Conservation (phyloP, 192 early-diverging fungal genomes). For the Diversispora eburnea region DNA sequence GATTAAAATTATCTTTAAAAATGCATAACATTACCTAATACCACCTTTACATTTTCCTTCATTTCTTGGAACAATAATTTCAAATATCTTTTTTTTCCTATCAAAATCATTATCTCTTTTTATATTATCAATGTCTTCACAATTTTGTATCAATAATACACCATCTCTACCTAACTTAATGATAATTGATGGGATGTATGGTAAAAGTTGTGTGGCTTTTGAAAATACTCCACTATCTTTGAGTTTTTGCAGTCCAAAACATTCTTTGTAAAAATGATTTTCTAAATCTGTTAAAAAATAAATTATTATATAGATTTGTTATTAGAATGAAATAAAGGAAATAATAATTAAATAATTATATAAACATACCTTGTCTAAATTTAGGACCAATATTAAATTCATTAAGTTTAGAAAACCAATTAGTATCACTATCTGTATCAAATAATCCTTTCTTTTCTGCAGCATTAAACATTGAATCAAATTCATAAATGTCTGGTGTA, state of each 20-base stretch:
- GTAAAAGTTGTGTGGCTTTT: conserved; percentile 25
- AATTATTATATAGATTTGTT: neutral
- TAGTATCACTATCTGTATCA: conserved; percentile 15
- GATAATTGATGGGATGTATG: conserved; percentile 41
- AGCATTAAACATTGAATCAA: conserved; percentile 51
- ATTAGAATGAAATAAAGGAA: too few species aligned
- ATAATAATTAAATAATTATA: neutral
- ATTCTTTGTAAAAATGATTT: neutral
- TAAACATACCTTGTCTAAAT: neutral
- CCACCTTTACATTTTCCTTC: neutral
- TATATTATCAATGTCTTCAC: conserved; percentile 11
- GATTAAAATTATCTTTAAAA: neutral
- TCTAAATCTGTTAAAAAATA: neutral
- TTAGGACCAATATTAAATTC: conserved; percentile 12
- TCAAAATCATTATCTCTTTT: neutral
- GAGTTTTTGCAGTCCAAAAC: neutral
- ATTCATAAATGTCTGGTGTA: conserved; percentile 75
- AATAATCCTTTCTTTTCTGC: conserved; percentile 35
- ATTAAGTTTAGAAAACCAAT: conserved; percentile 25
- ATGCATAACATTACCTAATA: neutral
- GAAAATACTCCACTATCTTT: neutral
- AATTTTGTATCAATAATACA: conserved; percentile 37
- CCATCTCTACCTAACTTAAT: conserved; percentile 72
- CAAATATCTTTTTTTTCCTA: neutral
- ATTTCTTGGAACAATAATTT: neutral